phyloP scores from a whole-genome alignment of 352 stramenopile genomes.

The Phytopythium sindhum region DNA sequence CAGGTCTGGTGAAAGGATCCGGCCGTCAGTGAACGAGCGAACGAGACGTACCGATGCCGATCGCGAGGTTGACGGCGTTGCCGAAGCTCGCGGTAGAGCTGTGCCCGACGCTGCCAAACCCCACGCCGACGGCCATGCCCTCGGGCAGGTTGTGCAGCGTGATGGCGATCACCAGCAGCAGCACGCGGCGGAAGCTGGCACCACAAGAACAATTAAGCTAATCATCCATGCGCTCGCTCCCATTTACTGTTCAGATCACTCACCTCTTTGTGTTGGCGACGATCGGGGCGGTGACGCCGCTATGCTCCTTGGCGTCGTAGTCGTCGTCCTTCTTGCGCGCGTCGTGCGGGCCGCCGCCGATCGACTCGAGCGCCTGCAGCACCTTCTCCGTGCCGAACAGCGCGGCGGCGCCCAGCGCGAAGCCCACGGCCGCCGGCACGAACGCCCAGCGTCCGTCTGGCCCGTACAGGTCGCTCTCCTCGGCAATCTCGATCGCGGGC shows the following conservation, averaged over 20 bases:
- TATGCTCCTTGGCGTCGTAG: slow-evolving; percentile 8
- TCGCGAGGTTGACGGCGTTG: slow-evolving; percentile 83
- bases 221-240: background rate
- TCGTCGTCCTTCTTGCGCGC: slow-evolving; percentile 56
- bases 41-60: slow-evolving; percentile 75
- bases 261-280: slow-evolving; percentile 16
- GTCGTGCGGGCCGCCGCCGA: slow-evolving; percentile 32
- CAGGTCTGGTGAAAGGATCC: background rate
- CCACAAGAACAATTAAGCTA: background rate
- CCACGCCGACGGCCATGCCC: slow-evolving; percentile 87
- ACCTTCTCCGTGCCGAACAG: slow-evolving; percentile 74
- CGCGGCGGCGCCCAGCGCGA: slow-evolving; percentile 66
- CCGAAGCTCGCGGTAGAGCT: slow-evolving; percentile 64
- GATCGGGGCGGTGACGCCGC: slow-evolving; percentile 16
- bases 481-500: slow-evolving; percentile 83
- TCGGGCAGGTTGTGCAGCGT: slow-evolving; percentile 90
- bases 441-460: slow-evolving; percentile 74
- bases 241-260: background rate
- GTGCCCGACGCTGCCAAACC: slow-evolving; percentile 84
- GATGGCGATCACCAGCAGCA: slow-evolving; percentile 88
- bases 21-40: background rate
- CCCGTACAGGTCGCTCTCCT: slow-evolving; percentile 76
- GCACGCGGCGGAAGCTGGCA: slow-evolving; percentile 65
- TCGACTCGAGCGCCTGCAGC: slow-evolving; percentile 55
- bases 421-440: slow-evolving; percentile 79